A percentile compares a stretch with the other conserved stretches of the same genome.
These are phyloP conservation scores for Penicillium angulare DNA, from an alignment of 495 filamentous ascomycete genomes.

Conservation along the genomic window DNA sequence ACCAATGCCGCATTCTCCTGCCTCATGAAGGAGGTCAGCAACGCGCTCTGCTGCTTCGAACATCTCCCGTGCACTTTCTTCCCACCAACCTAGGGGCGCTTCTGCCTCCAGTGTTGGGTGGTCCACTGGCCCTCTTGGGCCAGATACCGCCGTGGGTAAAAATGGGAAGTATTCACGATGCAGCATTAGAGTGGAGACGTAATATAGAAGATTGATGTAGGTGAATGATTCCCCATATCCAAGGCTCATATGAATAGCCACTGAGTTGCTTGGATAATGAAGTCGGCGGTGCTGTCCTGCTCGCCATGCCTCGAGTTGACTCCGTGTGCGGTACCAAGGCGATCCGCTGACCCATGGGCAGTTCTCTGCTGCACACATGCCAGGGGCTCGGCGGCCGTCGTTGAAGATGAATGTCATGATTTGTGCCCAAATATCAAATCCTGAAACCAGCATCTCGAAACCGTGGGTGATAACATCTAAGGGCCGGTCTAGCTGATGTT, in stretches of 20 bases:
- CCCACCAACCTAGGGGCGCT: slow-evolving; percentile 21
- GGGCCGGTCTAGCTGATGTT: not conserved
- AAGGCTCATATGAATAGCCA: slow-evolving; percentile 15
- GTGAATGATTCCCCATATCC: slow-evolving; percentile 23
- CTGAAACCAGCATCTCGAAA: slow-evolving; percentile 20
- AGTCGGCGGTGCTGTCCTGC: slow-evolving; percentile 18
- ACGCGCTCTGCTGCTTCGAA: slow-evolving; percentile 18
- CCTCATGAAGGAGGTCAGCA: slow-evolving; percentile 16
- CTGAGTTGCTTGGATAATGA: slow-evolving; percentile 20
- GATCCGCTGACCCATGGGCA: slow-evolving; percentile 21
- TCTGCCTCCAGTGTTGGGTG: slow-evolving; percentile 18
- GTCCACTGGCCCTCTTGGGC: slow-evolving; percentile 20
- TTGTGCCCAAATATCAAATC: slow-evolving; percentile 25
- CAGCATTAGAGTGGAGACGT: slow-evolving; percentile 17
- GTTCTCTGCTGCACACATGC: slow-evolving; percentile 22
- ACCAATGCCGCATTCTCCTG: slow-evolving; percentile 14
- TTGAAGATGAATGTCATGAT: slow-evolving; percentile 27
- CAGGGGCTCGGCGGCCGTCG: slow-evolving; percentile 21
- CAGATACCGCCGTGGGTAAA: slow-evolving; percentile 12
- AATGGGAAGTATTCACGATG: slow-evolving; percentile 28
- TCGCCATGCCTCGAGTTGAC: slow-evolving; percentile 18
- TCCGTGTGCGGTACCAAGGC: slow-evolving; percentile 15
- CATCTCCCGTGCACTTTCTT: slow-evolving; percentile 17
- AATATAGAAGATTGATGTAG: slow-evolving; percentile 26
- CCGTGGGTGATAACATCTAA: slow-evolving; percentile 15